Evolutionary conservation across 2,329 filamentous ascomycete species (phyloP), one percentile per base, ranked within the genome.

Genomic region (Capronia americana): DNA sequence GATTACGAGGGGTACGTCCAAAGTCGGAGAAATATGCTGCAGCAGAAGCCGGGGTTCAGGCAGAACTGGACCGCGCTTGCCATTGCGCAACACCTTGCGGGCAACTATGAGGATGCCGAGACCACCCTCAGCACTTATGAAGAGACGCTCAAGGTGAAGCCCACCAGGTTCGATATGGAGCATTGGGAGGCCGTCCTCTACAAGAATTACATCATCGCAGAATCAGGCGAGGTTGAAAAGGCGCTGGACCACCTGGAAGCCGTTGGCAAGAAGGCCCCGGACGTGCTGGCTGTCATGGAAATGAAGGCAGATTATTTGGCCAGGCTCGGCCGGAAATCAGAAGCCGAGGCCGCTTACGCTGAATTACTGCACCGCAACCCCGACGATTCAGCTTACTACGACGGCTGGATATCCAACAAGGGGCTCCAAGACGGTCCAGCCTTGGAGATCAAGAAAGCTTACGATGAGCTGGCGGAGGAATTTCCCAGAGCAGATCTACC

Each of bases 21-120:
- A 78, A 98, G 92, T 80, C 87, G 95, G 73, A 90, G 87, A 69
- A 85, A 89, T 63, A 98, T 99, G 90, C 85, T 99, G 71, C 90
- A 95, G 77, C 88, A 91, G 53, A 88, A 91, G 66, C 91, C 95
- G 1, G 87, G 89, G 70, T 76, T 95, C 67, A 87, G 96, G 72
- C 92, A 96, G 81, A 97, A 94, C 80, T 99, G 96, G 96, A 98
- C 95, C 4, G 95, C 92, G n/a, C 82, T 99, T 67, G 95, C 95
- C 48, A 91, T 98, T 64, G 95, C 94, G 41, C 88, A 97, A 77
- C 95, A 99, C 75, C 84, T 99, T 60, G 86, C 89, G n/a, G 95
- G 94, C 1, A 91, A 96, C 75, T 83, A 95, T 68, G 80, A 85
- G 53, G 91, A 95, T 74, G 96, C 95, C 32, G 95, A 99, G 81